Base-by-base conservation (phyloP, 179 eudicot genomes). In the Beta macrorhiza region DNA sequence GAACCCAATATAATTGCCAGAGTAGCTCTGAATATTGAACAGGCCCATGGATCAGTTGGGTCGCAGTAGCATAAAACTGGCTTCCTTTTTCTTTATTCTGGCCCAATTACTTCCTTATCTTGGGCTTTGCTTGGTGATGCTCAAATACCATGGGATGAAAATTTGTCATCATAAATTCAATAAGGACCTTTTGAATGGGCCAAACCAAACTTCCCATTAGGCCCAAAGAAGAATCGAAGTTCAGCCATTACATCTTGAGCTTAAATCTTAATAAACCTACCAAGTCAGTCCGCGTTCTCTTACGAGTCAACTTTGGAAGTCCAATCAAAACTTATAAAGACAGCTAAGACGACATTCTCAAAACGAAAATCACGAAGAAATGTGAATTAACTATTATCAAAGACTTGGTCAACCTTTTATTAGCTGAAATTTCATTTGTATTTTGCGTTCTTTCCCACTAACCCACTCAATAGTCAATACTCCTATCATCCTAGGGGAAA, bases 201-300 rank as follows among this genome's bases (percentile, higher is more conserved):
- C 25, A 25, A 25, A 25, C 74, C 32, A 11, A 47, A n/a, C 7
- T 47, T 67, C 11, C 7, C 3, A 70, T 1, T 47, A 10, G 7
- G 29, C 7, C 52, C 73, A 70, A 47, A 19, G 7, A 1, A 62
- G 20, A 62, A 62, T 49, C 9, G 15, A 62, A n/a, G 67, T 7
- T 20, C 7, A n/a, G 9, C 65, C 7, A 62, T 22, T 63, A 9
- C 13, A 9, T 61, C 64, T n/a, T 1, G 6, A 22, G 4, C 64
- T 2, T 2, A 0, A 37, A 37, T 37, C 3, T 71, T 17, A 49
- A 19, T 7, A 68, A 19, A 17, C 13, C 11, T 22, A 64, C 71
- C 9, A 49, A 20, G 58, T 72, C 75, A 20, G 29, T 22, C 75
- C 75, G 75, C 59, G 75, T 72, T 72, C n/a, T 49, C 10, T 49